Base-by-base conservation (phyloP, 2,329 filamentous ascomycete species). In the Pseudocercospora ulei region DNA sequence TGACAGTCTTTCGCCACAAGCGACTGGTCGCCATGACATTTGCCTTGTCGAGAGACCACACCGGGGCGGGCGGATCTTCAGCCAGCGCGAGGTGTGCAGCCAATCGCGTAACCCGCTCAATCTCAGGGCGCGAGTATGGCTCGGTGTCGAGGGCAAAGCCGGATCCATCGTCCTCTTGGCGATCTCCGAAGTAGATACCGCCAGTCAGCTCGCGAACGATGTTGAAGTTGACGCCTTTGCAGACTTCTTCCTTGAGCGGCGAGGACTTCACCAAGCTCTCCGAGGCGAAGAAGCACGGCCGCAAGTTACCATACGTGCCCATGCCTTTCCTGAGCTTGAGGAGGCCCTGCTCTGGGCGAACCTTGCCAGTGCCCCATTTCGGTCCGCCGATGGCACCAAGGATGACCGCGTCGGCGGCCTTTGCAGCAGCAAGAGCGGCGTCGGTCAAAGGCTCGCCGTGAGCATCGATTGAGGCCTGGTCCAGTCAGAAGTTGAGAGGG, bases 321-420 rank as follows among this genome's bases (percentile, higher is more conserved):
- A 96, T 82, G 65, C 95, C 83, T 66, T 92, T 95, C 66, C 88
- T 85, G 38, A 96, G 82, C 52, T 71, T 75, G 46, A 96, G 79
- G 55, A 96, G 78, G 46, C 88, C 88, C 66, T 95, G 84, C 63
- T 96, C 88, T 1, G 88, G 88, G 28, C 87, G 83, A 48, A 95
- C 80, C 41, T 77, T 66, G 51, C 83, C 84, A 19, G 85, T 90
- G 46, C 87, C 87, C 85, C 87, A 96, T 84, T 95, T 76, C 22
- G 90, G 88, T n/a, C 88, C 88, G 53, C 88, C 88, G 57, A 96
- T 92, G 53, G 88, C 85, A 52, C 87, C 88, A 38, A 96, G 78
- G 43, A 96, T 78, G 44, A 96, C 81, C 24, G 87, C 88, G 63
- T 94, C 82, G 48, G 87, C 86, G 35, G 73, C 69, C 64, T 92